phyloP scores from a whole-genome alignment of 2,329 filamentous ascomycete species.

The Penicillium sp. region DNA sequence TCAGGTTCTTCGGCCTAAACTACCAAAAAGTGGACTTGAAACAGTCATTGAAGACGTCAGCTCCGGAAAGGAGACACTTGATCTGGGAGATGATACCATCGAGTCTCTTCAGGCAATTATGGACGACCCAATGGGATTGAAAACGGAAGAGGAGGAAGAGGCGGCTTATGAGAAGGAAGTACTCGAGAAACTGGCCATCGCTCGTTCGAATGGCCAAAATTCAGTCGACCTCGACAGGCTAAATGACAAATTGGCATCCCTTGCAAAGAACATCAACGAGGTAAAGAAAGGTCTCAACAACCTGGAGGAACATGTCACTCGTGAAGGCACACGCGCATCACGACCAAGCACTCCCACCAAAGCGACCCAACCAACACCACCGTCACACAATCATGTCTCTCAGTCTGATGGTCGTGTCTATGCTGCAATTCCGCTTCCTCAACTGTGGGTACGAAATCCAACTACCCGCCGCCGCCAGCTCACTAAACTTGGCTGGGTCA shows the following conservation, averaged over 20 bases:
- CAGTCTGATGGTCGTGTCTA: conserved; percentile 30
- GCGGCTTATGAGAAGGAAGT: conserved; percentile 34
- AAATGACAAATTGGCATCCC: conserved; percentile 39
- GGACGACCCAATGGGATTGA: conserved; percentile 29
- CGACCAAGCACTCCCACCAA: conserved; percentile 12
- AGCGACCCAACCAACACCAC: not conserved
- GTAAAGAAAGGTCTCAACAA: conserved; percentile 41
- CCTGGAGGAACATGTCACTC: conserved; percentile 39
- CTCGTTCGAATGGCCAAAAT: conserved; percentile 20
- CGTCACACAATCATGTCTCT: conserved; percentile 7
- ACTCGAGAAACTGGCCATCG: conserved; percentile 23
- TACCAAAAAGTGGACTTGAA: conserved; percentile 45
- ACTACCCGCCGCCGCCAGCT: conserved; percentile 30
- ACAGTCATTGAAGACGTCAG: conserved; percentile 43
- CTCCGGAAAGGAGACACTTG: conserved; percentile 38
- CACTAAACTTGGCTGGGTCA: conserved; percentile 41
- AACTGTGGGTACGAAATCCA: conserved; percentile 35
- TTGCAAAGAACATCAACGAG: conserved; percentile 42
- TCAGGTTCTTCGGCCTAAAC: conserved; percentile 35
- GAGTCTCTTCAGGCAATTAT: conserved; percentile 46
- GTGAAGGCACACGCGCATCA: conserved; percentile 18
- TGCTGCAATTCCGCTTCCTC: conserved; percentile 36
- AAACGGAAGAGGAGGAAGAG: conserved; percentile 32
- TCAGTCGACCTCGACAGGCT: conserved; percentile 38
- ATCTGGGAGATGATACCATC: conserved; percentile 46